These are phyloP conservation scores for Pezicula carpinea DNA, from an alignment of 2,329 filamentous ascomycete genomes.

Conservation along the genomic window DNA sequence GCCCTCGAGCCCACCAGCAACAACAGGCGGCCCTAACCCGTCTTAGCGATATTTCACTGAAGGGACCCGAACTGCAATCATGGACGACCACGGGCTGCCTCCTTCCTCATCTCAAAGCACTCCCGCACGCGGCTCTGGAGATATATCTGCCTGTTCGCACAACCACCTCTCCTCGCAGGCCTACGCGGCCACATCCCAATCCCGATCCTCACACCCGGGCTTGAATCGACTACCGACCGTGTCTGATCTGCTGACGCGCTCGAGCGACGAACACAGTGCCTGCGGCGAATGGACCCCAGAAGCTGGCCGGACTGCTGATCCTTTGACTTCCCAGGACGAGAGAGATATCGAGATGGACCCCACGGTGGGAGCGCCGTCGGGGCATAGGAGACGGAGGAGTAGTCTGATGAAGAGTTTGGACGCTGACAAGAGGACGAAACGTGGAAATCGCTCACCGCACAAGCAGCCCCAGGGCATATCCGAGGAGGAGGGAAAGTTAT, in stretches of 20 bases:
- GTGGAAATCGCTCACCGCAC: conserved; percentile 8
- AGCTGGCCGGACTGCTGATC: conserved; percentile 14
- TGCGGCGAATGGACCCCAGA: conserved; percentile 13
- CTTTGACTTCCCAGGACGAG: conserved; percentile 10
- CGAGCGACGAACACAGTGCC: conserved; percentile 8
- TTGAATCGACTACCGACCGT: conserved; percentile 12
- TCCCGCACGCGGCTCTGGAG: neutral
- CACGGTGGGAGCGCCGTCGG: conserved; percentile 11
- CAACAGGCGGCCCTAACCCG: too few relatives aligned
- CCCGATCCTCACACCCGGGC: conserved; percentile 8
- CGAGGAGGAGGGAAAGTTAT: conserved; percentile 15
- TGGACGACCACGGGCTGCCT: neutral
- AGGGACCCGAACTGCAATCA: neutral
- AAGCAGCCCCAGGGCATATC: conserved; percentile 13
- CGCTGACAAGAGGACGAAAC: conserved; percentile 3
- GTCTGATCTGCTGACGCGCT: conserved; percentile 9
- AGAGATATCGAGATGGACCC: conserved; percentile 20
- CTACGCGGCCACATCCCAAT: neutral
- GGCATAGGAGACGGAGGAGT: conserved; percentile 27
- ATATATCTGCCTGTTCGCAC: neutral
- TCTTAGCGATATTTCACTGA: neutral
- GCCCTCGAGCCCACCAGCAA: neutral
- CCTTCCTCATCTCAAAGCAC: neutral
- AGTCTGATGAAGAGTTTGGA: conserved; percentile 25
- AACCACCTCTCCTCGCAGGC: neutral